phyloP scores from a whole-genome alignment of 2,329 filamentous ascomycete genomes.

The Seiridium cupressi region DNA sequence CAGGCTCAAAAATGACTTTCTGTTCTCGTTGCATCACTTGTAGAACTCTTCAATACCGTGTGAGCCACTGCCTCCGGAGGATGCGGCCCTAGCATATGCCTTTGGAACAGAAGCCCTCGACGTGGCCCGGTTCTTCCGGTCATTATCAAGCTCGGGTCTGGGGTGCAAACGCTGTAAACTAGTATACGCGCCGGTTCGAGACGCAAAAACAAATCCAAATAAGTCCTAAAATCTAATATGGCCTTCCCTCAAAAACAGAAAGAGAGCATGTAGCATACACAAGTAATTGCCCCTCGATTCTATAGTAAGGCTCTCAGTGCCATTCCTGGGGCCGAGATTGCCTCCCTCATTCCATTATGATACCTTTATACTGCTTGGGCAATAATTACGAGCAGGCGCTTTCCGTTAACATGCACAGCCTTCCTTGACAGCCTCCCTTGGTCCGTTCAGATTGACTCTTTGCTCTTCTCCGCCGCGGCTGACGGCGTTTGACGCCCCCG shows the following conservation, averaged over 20 bases:
- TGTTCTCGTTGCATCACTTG: background rate
- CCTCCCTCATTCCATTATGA: too few species aligned
- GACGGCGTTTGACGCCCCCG: conserved; percentile 57
- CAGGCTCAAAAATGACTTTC: background rate
- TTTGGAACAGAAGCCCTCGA: too few species aligned
- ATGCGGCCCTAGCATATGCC: too few species aligned
- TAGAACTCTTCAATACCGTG: background rate
- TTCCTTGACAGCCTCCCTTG: conserved; percentile 78
- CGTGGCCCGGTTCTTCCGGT: too few species aligned
- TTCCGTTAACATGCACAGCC: conserved; percentile 76
- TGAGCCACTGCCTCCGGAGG: background rate
- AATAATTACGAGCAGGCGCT: too few species aligned
- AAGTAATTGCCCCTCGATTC: too few species aligned
- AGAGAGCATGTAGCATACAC: background rate
- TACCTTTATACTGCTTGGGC: background rate
- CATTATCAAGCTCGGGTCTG: too few species aligned
- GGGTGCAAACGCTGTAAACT: too few species aligned
- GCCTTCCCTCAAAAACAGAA: background rate
- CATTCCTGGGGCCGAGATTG: too few species aligned
- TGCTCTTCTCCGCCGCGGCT: conserved; percentile 65
- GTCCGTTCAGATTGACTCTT: conserved; percentile 78
- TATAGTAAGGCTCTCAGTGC: too few species aligned
- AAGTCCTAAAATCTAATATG: background rate
- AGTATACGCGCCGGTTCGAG: too few species aligned
- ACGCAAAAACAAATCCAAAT: too few species aligned